Percentiles rank a stretch among this genome's conserved stretches.
phyloP scores from a whole-genome alignment of 2,329 filamentous ascomycete species.

The Aspergillus vadensis region DNA sequence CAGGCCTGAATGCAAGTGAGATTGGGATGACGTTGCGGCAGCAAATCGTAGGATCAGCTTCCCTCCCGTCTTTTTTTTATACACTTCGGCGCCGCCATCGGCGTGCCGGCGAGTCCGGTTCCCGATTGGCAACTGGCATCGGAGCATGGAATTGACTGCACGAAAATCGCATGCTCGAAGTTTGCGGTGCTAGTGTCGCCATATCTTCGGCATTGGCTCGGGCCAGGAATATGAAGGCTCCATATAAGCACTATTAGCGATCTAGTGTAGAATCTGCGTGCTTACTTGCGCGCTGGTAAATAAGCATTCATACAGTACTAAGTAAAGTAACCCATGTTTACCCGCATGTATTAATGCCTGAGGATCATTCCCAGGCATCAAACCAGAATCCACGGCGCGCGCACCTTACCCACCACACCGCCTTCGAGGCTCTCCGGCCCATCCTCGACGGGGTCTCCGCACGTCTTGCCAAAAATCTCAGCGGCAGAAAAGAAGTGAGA shows the following conservation, averaged over 20 bases:
- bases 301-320: neutral
- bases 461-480: constrained; percentile 19
- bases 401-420: constrained; percentile 13
- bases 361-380: neutral
- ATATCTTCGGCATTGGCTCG: neutral
- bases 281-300: neutral
- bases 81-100: constrained; percentile 7
- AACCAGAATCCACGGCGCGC: neutral
- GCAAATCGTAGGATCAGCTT: constrained; percentile 1
- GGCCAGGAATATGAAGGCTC: neutral
- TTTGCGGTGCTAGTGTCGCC: neutral
- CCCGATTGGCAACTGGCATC: constrained; percentile 4
- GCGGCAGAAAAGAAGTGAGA: neutral
- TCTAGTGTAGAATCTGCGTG: neutral
- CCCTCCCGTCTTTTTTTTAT: neutral
- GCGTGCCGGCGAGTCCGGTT: constrained; percentile 10
- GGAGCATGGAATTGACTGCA: neutral
- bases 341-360: constrained; percentile 1
- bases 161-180: neutral
- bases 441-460: neutral
- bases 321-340: neutral
- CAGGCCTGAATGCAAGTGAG: constrained; percentile 1
- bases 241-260: neutral
- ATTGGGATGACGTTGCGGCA: constrained; percentile 14
- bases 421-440: constrained; percentile 4